Base-by-base conservation (phyloP, 2,329 filamentous ascomycete genomes). In the Blastomyces gilchristii region DNA sequence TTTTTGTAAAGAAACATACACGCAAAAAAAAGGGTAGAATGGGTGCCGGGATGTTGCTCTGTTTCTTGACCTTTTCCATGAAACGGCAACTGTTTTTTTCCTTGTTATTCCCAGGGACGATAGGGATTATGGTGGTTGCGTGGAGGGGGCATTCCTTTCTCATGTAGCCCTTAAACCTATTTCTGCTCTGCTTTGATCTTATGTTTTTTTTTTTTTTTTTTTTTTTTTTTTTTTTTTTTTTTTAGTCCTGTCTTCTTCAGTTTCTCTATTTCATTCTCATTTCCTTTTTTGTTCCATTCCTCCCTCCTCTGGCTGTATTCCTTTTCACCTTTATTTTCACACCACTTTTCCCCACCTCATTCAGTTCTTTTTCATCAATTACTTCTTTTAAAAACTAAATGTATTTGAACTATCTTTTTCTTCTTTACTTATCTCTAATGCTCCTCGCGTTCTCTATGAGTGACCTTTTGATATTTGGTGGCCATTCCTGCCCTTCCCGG, bases 281-380 rank as follows among this genome's bases (percentile, higher is more conserved):
- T 34, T 18, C 22, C 16, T 3, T 16, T 43, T 39, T 43, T 37
- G 31, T 28, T 59, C 39, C 39, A 39, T 37, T 16, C 57, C 31
- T 45, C n/a, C 50, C 56, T 11, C 34, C 39, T 8, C 34, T 37
- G 34, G 34, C 34, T 56, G 45, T 59, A 53, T 61, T 65, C 58
- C 63, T 66, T 45, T 18, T 31, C 45, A 11, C 8, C 22, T 54
- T n/a, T 60, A 34, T 60, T 28, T 25, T 50, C n/a, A 28, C 28
- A 11, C 28, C n/a, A 37, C 11, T 37, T 37, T 11, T 11, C 12
- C 9, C 39, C n/a, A 28, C 12, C 25, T 3, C 49, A 22, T 11
- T 9, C 31, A 34, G 31, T 50, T 50, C 49, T 50, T 25, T 22
- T 50, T 50, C 11, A 22, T 14, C 49, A 50, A n/a, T 50, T 28